Evolutionary conservation across 2,329 filamentous ascomycete genomes (phyloP), one percentile per base, ranked within the genome.

Genomic region (Fusarium sororula): DNA sequence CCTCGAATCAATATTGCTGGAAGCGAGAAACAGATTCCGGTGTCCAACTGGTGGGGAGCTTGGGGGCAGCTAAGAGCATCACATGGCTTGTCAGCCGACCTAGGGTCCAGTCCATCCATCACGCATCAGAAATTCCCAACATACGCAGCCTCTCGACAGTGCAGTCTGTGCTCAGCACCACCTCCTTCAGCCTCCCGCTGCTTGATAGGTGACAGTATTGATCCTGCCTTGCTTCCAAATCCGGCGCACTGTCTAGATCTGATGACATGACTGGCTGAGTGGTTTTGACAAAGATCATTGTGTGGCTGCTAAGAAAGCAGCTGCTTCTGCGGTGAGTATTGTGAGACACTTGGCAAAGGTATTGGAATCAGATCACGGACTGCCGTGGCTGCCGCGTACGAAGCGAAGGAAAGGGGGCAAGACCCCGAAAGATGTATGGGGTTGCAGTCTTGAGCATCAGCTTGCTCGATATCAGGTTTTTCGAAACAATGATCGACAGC

Each of bases 1-100:
- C 58, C 42, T 63, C 57, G 54, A 56, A 45, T 59, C 63, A 55
- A 22, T 24, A 55, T 44, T 54, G 50, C 45, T 54, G 44, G 56
- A 57, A 44, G 24, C 45, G 63, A 68, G 68, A 53, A 77, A 76
- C 69, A 66, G 57, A 63, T 48, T 41, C 57, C 42, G 41, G 54
- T 60, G 58, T 41, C 45, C 65, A 47, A 41, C 56, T 48, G 65
- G 38, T 68, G 65, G 55, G 53, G 51, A 61, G 41, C 41, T 60
- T 47, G 39, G 53, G 32, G 48, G 66, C 54, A 59, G 57, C 54
- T 64, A 70, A 56, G 69, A 53, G 64, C 62, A 75, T 78, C 76
- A 77, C 75, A 78, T 78, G 76, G 76, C 71, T 70, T 66, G 71
- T 78, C 76, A 78, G 76, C 75, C 73, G 76, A 78, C 76, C 75